Conservation (phyloP, 2,329 filamentous ascomycete species). For the Aspergillus sp. region DNA sequence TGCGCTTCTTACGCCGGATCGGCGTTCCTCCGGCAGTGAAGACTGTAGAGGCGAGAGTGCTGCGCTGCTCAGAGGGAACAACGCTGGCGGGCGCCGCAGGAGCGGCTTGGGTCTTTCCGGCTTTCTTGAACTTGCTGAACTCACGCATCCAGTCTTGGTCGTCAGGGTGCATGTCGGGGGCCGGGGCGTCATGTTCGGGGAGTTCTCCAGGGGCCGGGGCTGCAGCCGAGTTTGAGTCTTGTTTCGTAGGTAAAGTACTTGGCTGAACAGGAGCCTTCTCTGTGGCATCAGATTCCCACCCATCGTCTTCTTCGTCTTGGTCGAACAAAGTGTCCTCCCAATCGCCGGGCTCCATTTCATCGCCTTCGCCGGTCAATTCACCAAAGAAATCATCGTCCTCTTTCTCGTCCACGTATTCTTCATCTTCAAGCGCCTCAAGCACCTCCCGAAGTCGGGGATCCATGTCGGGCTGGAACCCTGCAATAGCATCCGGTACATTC, state of each 20-base stretch:
- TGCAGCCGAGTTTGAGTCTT: slow-evolving; percentile 1
- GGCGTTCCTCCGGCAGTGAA: slow-evolving; percentile 64
- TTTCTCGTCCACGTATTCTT: slow-evolving; percentile 84
- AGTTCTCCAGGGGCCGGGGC: slow-evolving; percentile 30
- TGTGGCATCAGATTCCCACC: slow-evolving; percentile 94
- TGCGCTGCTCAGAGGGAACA: slow-evolving; percentile 42
- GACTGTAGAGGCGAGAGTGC: slow-evolving; percentile 45
- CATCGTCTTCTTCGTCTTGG: slow-evolving; percentile 65
- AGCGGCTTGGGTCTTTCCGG: slow-evolving; percentile 53
- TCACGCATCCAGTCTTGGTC: slow-evolving; percentile 87
- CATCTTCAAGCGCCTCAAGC: slow-evolving; percentile 89
- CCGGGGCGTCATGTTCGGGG: slow-evolving; percentile 38
- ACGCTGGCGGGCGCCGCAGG: slow-evolving; percentile 35
- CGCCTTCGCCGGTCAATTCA: slow-evolving; percentile 63
- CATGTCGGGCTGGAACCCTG: slow-evolving; percentile 97
- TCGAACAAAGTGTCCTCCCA: slow-evolving; percentile 66
- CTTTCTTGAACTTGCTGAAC: slow-evolving; percentile 92
- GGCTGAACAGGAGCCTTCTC: slow-evolving; percentile 65
- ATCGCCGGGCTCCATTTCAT: slow-evolving; percentile 74
- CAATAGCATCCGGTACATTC: slow-evolving; percentile 84
- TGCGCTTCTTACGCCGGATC: slow-evolving; percentile 82
- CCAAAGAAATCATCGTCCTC: slow-evolving; percentile 81
- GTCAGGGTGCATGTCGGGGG: slow-evolving; percentile 54
- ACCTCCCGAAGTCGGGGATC: slow-evolving; percentile 88
- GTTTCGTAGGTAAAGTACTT: slow-evolving; percentile 23